These are phyloP conservation scores for Pyrenochaeta sp. DNA, from an alignment of 2,329 filamentous ascomycete species.

Conservation along the genomic window DNA sequence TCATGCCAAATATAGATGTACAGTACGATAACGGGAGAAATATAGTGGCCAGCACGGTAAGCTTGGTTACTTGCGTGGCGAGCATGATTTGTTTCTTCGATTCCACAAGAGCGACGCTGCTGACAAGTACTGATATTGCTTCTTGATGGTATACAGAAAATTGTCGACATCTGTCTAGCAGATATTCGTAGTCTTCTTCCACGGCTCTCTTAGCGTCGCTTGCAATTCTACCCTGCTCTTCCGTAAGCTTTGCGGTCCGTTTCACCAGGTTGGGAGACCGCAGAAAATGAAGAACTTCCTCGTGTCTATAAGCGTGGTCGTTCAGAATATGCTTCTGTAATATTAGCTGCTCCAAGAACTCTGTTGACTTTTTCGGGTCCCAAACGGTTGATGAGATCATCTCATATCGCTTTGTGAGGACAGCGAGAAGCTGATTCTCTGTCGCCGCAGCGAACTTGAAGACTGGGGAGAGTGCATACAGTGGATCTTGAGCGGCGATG, in stretches of 20 bases:
- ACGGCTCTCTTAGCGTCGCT: background rate
- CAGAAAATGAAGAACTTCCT: conserved; percentile 7
- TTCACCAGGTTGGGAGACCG: background rate
- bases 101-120: conserved; percentile 3
- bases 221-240: background rate
- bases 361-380: conserved; percentile 2
- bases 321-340: conserved; percentile 9
- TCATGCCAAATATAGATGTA: conserved; percentile 12
- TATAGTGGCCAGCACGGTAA: conserved; percentile 8
- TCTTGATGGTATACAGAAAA: conserved; percentile 2
- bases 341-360: conserved; percentile 11
- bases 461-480: conserved; percentile 9
- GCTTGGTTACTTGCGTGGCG: conserved; percentile 9
- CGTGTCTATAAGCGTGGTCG: conserved; percentile 8
- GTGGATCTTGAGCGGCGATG: conserved; percentile 9
- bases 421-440: background rate
- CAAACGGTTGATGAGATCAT: conserved; percentile 8
- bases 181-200: conserved; percentile 3
- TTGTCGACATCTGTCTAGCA: background rate
- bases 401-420: conserved; percentile 4
- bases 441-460: conserved; percentile 7
- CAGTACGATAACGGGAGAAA: conserved; percentile 10
- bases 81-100: conserved; percentile 9
- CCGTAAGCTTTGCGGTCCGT: background rate
- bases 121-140: conserved; percentile 4